Evolutionary conservation across 1,139 yeast species (phyloP).

Genomic region (Sugiyamaella pinicola): DNA sequence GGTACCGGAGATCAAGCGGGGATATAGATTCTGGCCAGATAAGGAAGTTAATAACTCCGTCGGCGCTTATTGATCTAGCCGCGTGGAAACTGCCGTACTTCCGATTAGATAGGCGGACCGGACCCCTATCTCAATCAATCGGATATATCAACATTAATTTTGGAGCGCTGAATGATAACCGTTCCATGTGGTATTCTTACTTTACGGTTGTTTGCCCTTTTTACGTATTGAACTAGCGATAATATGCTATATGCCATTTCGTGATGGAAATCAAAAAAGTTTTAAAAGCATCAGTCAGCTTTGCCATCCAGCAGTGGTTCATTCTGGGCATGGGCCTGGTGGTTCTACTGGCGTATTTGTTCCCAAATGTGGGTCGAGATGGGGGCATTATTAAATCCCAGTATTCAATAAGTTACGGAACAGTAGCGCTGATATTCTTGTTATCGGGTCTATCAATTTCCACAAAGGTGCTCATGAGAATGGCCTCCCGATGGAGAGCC

Average conservation of each 20-base stretch:
- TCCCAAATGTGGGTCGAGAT: conserved; percentile 79
- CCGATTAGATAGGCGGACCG: neutral
- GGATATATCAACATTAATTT: too few relatives aligned
- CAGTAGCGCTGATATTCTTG: conserved; percentile 81
- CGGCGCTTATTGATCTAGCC: neutral
- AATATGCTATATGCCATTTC: neutral
- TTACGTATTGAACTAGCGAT: neutral
- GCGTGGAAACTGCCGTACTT: neutral
- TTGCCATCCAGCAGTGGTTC: conserved; percentile 58
- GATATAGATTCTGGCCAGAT: neutral
- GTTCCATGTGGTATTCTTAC: too few relatives aligned
- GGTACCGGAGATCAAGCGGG: neutral
- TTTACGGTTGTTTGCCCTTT: neutral
- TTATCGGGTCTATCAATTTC: conserved; percentile 79
- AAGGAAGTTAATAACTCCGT: neutral
- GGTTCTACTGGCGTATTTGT: conserved; percentile 72
- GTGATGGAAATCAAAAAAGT: conserved; percentile 4
- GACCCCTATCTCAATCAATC: too few relatives aligned
- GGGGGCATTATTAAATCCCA: conserved; percentile 77
- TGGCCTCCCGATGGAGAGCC: conserved; percentile 77
- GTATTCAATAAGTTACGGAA: conserved; percentile 79
- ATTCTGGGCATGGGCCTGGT: conserved; percentile 69
- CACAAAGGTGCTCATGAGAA: conserved; percentile 58
- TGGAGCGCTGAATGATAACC: too few relatives aligned
- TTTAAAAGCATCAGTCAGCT: conserved; percentile 1